These are phyloP conservation scores for Phragmites australis DNA, from an alignment of 176 grass and related monocot genomes.

Conservation along the genomic window DNA sequence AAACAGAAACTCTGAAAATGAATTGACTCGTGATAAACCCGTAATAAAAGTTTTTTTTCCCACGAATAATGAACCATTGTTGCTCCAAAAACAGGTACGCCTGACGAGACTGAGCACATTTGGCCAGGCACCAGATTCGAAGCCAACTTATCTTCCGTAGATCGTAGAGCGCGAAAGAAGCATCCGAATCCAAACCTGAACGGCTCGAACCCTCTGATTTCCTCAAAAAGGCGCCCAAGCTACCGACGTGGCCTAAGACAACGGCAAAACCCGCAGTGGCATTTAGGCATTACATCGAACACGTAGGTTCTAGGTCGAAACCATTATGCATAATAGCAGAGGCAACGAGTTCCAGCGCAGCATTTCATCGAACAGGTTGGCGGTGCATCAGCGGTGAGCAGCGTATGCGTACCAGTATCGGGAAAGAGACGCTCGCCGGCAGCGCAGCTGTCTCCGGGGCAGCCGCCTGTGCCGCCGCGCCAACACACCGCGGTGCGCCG, in stretches of 20 bases:
- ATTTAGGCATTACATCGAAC: slow-evolving; percentile 16
- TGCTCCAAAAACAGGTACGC: background rate
- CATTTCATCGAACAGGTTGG: background rate
- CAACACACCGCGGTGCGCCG: background rate
- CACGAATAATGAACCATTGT: background rate
- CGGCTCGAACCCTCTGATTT: background rate
- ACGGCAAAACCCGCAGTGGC: background rate
- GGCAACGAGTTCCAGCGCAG: background rate
- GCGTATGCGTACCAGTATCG: slow-evolving; percentile 33
- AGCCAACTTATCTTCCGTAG: background rate
- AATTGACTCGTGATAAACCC: background rate
- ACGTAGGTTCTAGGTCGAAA: background rate
- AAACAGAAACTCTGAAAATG: background rate
- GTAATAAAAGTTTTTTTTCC: background rate
- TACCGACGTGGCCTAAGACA: background rate
- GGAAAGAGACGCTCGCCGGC: slow-evolving; percentile 25
- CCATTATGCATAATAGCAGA: background rate
- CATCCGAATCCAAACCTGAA: background rate
- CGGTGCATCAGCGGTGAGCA: background rate
- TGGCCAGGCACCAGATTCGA: background rate
- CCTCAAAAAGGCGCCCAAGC: background rate
- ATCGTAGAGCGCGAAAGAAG: background rate
- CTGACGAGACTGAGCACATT: background rate
- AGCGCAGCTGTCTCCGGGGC: background rate
- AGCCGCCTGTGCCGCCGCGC: background rate